These are phyloP conservation scores for Phanerochaete sordida DNA, from an alignment of 768 basidiomycete genomes.

Conservation along the genomic window DNA sequence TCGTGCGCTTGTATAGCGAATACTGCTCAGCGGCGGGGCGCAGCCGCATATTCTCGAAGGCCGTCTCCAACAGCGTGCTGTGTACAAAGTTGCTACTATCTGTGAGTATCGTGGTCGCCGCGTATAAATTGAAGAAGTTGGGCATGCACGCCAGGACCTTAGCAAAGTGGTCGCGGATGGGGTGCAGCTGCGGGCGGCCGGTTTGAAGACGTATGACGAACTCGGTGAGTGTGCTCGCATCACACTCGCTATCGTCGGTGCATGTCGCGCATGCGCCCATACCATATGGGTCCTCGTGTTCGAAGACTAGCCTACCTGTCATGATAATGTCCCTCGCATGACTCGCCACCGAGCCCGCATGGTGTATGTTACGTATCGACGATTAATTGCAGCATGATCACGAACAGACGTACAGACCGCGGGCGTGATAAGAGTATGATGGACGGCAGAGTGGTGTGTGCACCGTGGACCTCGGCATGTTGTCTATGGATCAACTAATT, in stretches of 20 bases:
- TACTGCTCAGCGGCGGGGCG: neutral
- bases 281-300: no score
- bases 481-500: no score
- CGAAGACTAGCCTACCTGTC: no score
- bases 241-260: conserved; percentile 5
- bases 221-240: neutral
- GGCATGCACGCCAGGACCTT: neutral
- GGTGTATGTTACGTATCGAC: no score
- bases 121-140: neutral
- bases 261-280: no score
- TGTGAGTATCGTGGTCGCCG: neutral
- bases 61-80: conserved; percentile 2
- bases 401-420: no score
- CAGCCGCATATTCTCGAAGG: neutral
- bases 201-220: neutral
- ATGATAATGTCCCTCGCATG: no score
- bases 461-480: no score
- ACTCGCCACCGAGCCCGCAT: no score
- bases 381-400: no score
- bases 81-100: conserved; percentile 3
- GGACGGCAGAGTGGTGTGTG: no score
- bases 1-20: neutral
- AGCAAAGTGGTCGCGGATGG: conserved; percentile 1
- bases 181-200: conserved; percentile 7
- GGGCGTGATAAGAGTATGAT: no score